phyloP scores from a whole-genome alignment of 192 early-diverging fungal species.

The Martensiomyces pterosporus region DNA sequence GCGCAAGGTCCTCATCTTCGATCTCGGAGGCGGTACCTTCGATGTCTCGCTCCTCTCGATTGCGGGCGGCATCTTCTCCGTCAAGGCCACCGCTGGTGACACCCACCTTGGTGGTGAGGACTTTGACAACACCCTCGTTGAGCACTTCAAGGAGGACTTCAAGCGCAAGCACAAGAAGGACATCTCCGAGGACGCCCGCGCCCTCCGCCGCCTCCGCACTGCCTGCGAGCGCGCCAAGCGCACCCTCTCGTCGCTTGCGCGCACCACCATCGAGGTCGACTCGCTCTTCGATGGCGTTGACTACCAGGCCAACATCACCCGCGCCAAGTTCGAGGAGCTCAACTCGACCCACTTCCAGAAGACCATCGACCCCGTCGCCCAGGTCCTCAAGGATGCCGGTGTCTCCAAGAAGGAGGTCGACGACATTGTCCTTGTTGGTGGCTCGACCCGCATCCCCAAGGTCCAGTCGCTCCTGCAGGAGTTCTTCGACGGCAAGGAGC shows the following conservation, averaged over 20 bases:
- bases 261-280: conserved; percentile 68
- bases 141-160: conserved; percentile 55
- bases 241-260: conserved; percentile 67
- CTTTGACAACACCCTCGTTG: conserved; percentile 64
- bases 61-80: conserved; percentile 71
- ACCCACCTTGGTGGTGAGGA: conserved; percentile 82
- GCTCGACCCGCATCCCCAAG: conserved; percentile 93
- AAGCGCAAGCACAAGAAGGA: conserved; percentile 72
- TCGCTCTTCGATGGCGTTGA: conserved; percentile 74
- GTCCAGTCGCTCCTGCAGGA: conserved; percentile 74
- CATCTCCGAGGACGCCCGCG: conserved; percentile 66
- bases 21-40: conserved; percentile 83
- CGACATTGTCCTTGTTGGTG: conserved; percentile 82
- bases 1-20: conserved; percentile 72
- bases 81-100: conserved; percentile 78
- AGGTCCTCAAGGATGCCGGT: conserved; percentile 74
- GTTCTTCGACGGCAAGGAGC: conserved; percentile 76
- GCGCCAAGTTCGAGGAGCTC: conserved; percentile 78
- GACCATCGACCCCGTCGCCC: conserved; percentile 67
- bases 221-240: conserved; percentile 75
- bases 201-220: conserved; percentile 70
- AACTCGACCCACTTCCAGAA: conserved; percentile 61
- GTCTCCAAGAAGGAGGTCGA: conserved; percentile 70
- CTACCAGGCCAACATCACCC: conserved; percentile 71
- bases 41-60: conserved; percentile 82